Evolutionary conservation across 1,284 basidiomycete species (phyloP).

Genomic region (Somion occarium): DNA sequence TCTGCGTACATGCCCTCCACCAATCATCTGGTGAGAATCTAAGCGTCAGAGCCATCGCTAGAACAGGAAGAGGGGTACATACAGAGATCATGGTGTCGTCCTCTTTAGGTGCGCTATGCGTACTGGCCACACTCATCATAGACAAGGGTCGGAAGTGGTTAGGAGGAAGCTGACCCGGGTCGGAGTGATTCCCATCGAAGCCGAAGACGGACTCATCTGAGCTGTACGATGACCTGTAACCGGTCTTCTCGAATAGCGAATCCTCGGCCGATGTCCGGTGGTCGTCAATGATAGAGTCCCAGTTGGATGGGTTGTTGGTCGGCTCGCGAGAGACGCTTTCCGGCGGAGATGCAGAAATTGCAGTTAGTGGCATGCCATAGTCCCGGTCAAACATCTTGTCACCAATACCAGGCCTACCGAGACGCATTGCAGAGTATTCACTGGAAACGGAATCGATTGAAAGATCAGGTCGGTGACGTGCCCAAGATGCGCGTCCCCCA

Average conservation of each 20-base stretch:
- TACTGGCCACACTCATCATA: slow-evolving; percentile 48
- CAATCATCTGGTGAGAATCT: slow-evolving; percentile 60
- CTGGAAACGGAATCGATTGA: slow-evolving; percentile 67
- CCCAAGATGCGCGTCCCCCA: slow-evolving; percentile 57
- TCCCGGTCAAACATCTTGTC: slow-evolving; percentile 87
- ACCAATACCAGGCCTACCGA: slow-evolving; percentile 73
- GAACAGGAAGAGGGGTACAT: slow-evolving; percentile 23
- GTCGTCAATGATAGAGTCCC: slow-evolving; percentile 61
- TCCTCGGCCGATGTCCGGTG: slow-evolving; percentile 40
- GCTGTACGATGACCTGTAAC: slow-evolving; percentile 38
- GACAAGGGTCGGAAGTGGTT: slow-evolving; percentile 61
- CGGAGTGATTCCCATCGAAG: slow-evolving; percentile 33
- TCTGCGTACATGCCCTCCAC: slow-evolving; percentile 67
- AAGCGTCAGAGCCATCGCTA: slow-evolving; percentile 1
- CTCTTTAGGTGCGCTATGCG: slow-evolving; percentile 51
- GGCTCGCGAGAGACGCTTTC: slow-evolving; percentile 33
- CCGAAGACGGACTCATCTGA: slow-evolving; percentile 68
- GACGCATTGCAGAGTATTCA: slow-evolving; percentile 50
- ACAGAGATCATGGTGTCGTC: slow-evolving; percentile 80
- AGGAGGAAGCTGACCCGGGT: slow-evolving; percentile 21
- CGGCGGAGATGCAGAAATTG: slow-evolving; percentile 67
- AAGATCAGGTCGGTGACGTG: slow-evolving; percentile 51
- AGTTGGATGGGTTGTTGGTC: slow-evolving; percentile 35
- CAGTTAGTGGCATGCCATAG: slow-evolving; percentile 50
- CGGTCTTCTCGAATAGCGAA: slow-evolving; percentile 65